phyloP scores from a whole-genome alignment of 495 filamentous ascomycete species.

The Hypomontagnella monticulosa region DNA sequence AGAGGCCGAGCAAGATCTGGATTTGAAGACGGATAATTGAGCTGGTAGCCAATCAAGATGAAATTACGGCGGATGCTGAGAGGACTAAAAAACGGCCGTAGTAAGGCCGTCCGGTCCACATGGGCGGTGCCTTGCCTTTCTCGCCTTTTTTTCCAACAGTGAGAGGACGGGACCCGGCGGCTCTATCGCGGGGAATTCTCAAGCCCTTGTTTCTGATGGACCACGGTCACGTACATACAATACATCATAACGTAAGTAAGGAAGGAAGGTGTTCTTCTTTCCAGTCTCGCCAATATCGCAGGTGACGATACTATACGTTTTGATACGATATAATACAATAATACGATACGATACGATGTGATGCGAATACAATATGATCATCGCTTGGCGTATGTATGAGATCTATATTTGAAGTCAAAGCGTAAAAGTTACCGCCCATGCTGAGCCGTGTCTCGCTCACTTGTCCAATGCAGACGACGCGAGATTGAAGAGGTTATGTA shows the following conservation, averaged over 20 bases:
- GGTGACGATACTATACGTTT: conserved; percentile 18
- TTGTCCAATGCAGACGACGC: conserved; percentile 2
- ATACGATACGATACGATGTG: conserved; percentile 21
- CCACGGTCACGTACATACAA: conserved; percentile 15
- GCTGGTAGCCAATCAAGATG: conserved; percentile 37
- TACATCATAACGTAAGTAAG: conserved; percentile 12
- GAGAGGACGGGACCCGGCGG: conserved; percentile 36
- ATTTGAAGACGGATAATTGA: conserved; percentile 25
- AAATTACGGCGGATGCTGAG: conserved; percentile 34
- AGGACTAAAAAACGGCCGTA: conserved; percentile 41
- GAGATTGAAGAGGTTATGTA: conserved; percentile 30
- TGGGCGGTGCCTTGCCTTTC: conserved; percentile 34
- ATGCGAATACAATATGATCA: conserved; percentile 15
- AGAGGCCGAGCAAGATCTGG: conserved; percentile 2
- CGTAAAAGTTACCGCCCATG: conserved; percentile 5
- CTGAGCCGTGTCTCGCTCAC: not conserved
- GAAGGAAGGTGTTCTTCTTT: conserved; percentile 19
- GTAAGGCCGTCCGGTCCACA: conserved; percentile 46
- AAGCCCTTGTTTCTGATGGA: conserved; percentile 37
- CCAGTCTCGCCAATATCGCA: not conserved
- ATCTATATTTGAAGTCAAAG: not conserved
- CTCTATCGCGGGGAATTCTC: conserved; percentile 49
- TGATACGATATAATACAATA: too few relatives aligned
- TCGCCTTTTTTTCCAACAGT: conserved; percentile 16
- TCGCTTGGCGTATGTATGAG: conserved; percentile 13